Percentiles rank a stretch among this genome's conserved stretches.
Evolutionary conservation across 2,329 filamentous ascomycete genomes (phyloP).

Genomic region (Colletotrichum horii): DNA sequence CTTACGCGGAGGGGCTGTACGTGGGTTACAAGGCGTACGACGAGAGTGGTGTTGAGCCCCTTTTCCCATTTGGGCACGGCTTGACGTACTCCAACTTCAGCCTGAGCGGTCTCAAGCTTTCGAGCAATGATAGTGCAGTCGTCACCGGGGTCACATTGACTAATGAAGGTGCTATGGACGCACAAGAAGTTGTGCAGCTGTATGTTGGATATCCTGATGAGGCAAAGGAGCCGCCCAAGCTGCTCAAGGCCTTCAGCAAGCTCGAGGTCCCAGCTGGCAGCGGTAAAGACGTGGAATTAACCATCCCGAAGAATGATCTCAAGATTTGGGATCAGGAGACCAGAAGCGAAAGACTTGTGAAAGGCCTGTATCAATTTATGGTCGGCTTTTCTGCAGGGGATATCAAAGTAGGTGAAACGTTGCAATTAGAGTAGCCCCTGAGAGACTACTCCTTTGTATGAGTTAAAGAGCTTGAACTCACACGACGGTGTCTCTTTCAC

Average conservation of each 20-base stretch:
- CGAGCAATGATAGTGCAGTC: not conserved
- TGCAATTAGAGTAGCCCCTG: not conserved
- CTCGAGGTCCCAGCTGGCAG: not conserved
- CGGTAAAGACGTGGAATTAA: not conserved
- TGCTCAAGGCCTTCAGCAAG: not conserved
- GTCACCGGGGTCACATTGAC: not conserved
- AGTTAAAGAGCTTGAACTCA: not conserved
- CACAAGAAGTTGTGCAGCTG: not conserved
- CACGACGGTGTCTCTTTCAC: not conserved
- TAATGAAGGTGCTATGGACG: not conserved
- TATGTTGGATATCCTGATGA: not conserved
- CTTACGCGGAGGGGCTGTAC: not conserved
- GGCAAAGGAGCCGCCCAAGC: not conserved
- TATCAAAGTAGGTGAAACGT: not conserved
- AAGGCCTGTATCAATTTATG: not conserved
- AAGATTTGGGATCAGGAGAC: not conserved
- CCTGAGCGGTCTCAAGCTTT: not conserved
- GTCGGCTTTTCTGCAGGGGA: not conserved
- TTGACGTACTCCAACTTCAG: not conserved
- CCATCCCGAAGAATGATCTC: not conserved
- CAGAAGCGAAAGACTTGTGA: not conserved
- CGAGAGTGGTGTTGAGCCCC: not conserved
- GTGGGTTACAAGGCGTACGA: conserved; percentile 8
- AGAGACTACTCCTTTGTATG: not conserved
- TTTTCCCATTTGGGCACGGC: conserved; percentile 3